Percentiles rank a stretch among this genome's conserved stretches.
phyloP scores from a whole-genome alignment of 768 basidiomycete species.

The Tulasnella sp. region DNA sequence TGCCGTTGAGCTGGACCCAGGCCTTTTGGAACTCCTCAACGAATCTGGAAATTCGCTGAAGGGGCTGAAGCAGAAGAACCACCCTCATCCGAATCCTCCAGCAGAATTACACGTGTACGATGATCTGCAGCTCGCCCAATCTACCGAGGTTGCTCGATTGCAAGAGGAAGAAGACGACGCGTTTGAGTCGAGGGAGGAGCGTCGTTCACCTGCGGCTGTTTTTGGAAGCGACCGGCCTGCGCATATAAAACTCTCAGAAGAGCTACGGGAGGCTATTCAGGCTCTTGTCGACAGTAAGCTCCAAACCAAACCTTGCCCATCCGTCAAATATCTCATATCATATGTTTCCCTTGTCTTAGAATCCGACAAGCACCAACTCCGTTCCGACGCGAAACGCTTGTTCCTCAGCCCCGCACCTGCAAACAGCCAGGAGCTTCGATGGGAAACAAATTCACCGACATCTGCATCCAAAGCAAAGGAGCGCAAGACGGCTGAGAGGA shows the following conservation, averaged over 20 bases:
- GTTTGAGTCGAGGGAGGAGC: conserved; percentile 31
- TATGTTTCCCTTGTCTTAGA: conserved; percentile 35
- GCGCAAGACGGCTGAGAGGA: conserved; percentile 34
- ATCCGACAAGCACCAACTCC: conserved; percentile 55
- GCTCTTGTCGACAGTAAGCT: conserved; percentile 45
- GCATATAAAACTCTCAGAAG: conserved; percentile 59
- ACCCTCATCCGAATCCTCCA: conserved; percentile 11
- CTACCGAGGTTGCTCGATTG: conserved; percentile 28
- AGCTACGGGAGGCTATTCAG: conserved; percentile 60
- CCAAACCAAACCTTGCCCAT: background rate
- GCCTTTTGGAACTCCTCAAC: conserved; percentile 50
- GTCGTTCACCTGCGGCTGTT: conserved; percentile 72
- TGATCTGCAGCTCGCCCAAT: conserved; percentile 28
- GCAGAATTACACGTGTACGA: conserved; percentile 12
- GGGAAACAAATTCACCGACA: conserved; percentile 15
- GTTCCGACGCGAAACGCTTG: conserved; percentile 63
- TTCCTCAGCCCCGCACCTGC: conserved; percentile 40
- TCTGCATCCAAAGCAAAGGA: conserved; percentile 15
- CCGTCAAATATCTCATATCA: background rate
- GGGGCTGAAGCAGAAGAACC: background rate
- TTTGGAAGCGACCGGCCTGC: conserved; percentile 72
- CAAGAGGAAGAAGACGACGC: conserved; percentile 32
- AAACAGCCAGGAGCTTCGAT: conserved; percentile 24
- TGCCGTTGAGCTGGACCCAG: conserved; percentile 46
- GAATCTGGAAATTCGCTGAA: conserved; percentile 60